Evolutionary conservation across 2,329 filamentous ascomycete genomes (phyloP).

Genomic region (Colletotrichum sp.): DNA sequence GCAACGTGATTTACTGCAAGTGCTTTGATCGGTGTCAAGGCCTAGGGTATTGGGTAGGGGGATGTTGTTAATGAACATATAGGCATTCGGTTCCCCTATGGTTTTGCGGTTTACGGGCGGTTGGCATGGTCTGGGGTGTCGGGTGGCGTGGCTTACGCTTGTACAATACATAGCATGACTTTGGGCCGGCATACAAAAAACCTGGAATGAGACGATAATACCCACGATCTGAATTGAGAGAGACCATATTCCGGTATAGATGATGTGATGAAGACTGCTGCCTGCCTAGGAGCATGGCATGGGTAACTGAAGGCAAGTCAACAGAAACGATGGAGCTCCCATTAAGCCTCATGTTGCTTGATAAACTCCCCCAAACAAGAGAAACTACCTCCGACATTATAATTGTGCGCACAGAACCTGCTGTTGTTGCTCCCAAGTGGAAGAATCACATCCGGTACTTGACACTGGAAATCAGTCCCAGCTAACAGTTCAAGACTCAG

Average conservation of each 20-base stretch:
- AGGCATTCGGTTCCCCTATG: slow-evolving; percentile 21
- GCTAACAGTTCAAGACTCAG: background rate
- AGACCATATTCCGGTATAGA: background rate
- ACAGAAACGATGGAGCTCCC: background rate
- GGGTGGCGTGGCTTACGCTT: slow-evolving; percentile 22
- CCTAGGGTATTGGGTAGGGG: slow-evolving; percentile 8
- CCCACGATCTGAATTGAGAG: background rate
- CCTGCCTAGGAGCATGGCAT: background rate
- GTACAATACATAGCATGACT: slow-evolving; percentile 23
- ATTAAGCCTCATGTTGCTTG: background rate
- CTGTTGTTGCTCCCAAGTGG: background rate
- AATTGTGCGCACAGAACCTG: background rate
- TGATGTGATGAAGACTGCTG: background rate
- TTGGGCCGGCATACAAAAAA: slow-evolving; percentile 23
- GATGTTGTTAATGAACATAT: slow-evolving; percentile 13
- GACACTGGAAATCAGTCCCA: background rate
- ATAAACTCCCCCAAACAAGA: background rate
- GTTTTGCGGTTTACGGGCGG: slow-evolving; percentile 14
- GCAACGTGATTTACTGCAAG: slow-evolving; percentile 14
- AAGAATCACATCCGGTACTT: background rate
- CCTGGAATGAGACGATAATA: slow-evolving; percentile 22
- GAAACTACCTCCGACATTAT: background rate
- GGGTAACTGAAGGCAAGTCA: background rate
- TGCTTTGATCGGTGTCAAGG: slow-evolving; percentile 19
- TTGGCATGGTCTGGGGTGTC: slow-evolving; percentile 22